Evolutionary conservation across 805 yeast species (phyloP).

Genomic region (Hanseniaspora osmophila): DNA sequence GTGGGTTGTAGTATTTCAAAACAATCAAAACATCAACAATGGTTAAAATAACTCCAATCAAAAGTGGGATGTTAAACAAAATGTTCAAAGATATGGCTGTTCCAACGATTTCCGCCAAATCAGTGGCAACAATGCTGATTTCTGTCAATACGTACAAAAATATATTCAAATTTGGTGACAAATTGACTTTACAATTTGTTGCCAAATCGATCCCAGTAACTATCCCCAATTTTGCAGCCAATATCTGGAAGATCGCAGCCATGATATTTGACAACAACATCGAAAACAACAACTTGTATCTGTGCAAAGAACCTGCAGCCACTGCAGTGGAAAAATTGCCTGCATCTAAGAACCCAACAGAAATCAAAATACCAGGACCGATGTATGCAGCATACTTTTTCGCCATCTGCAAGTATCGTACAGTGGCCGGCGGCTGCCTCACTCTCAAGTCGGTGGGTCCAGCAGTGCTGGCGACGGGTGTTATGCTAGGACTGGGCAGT

Average conservation of each 20-base stretch:
- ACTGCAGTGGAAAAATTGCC: conserved; percentile 95
- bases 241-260: conserved; percentile 74
- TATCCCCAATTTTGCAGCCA: conserved; percentile 80
- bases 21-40: conserved; percentile 71
- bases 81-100: conserved; percentile 78
- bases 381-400: conserved; percentile 47
- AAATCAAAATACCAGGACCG: conserved; percentile 94
- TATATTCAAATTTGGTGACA: conserved; percentile 47
- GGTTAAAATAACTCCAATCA: conserved; percentile 65
- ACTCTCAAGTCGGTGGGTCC: neutral
- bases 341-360: conserved; percentile 94
- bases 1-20: conserved; percentile 62
- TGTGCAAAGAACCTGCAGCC: conserved; percentile 80
- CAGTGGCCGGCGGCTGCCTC: neutral
- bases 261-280: conserved; percentile 67
- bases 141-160: conserved; percentile 60
- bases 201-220: conserved; percentile 92
- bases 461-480: neutral
- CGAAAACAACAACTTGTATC: conserved; percentile 65
- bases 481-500: too few relatives aligned
- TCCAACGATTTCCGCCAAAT: conserved; percentile 87
- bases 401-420: conserved; percentile 6
- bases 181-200: conserved; percentile 64
- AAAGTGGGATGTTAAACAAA: conserved; percentile 56
- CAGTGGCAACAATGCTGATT: conserved; percentile 81